Base-by-base conservation (phyloP, 169 alveolate genomes). In the Cystoisospora suis region DNA sequence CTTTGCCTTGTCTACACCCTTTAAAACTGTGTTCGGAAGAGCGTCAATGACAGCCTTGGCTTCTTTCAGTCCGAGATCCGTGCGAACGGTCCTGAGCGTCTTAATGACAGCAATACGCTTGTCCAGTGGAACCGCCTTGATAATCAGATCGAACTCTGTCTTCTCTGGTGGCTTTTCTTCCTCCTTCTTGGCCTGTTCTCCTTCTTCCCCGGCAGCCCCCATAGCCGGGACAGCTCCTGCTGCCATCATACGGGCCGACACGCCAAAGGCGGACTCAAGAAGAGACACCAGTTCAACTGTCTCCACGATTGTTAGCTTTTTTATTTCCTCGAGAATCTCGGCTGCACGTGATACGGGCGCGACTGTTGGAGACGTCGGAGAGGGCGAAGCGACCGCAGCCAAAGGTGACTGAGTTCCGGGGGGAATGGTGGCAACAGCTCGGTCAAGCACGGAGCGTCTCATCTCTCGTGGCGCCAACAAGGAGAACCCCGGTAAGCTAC, bases 21-120 rank as follows among this genome's bases (percentile, higher is more conserved):
- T 59, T 59, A 77, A 34, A 0, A 89, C 86, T 44, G 86, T 70
- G 42, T 89, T 45, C 27, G 93, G 93, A 4, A 89, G 87, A 23
- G 89, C 32, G 47, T 89, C 93, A 20, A 89, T 83, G 42, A 89
- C 86, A 36, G 38, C 88, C 36, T 89, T 89, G 29, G 93, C 93
- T 29, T 61, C 93, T 38, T 80, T 89, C 29, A 89, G 87, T 23
- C 87, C 89, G 42, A 89, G 75, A 38, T 89, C 93, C 9, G 47
- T 17, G 38, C 90, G 72, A 27, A 89, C 53, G 53, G 89, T 81
- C 29, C 93, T 53, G 70, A 89, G 86, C 45, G 93, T 89, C 61
- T 89, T 89, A 36, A 89, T 89, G 61, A 80, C 89, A 2, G 86
- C 38, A 6, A 89, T 89, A 44, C 93, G 81, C 34, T 42, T 89